Base-by-base conservation (phyloP, 1,284 basidiomycete species). In the Ustilago crameri region DNA sequence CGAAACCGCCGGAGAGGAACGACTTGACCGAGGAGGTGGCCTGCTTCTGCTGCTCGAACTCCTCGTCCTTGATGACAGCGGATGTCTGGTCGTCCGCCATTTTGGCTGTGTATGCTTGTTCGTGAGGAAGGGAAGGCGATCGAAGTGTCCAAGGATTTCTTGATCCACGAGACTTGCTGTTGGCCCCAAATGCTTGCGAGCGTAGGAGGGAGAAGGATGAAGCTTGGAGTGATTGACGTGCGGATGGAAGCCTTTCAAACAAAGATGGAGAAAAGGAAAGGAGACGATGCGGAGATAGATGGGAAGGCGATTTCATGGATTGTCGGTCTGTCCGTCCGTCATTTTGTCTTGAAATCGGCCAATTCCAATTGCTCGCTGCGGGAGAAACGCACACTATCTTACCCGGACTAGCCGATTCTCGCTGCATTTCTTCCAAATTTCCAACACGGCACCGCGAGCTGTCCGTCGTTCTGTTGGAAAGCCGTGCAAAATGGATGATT, bases 1-100 rank as follows among this genome's bases (percentile, higher is more conserved):
- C 95, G 78, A 93, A 91, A 41, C 95, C 95, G 76, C 95, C 95
- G 4, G 80, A 81, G 46, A 82, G 59, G 77, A 82, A 82, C 17
- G 80, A 82, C 73, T 82, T 82, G 69, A 79, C 40, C 15, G 81
- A 71, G n/a, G 74, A 71, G 38, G 78, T 77, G 23, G 75, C 65
- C 35, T 76, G 69, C 55, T 75, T 76, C 65, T 78, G 70, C 38
- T 67, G 56, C 55, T 76, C 74, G 54, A 76, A 74, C 54, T 74
- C 62, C 49, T 70, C 60, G 46, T 73, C 65, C 62, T 62, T 61
- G 56, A 76, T 58, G 20, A 53, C 74, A 27, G 71, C 61, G 34
- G 73, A 64, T 24, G 70, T 53, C 52, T 76, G 60, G 45, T 78
- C 76, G 75, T 78, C 73, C 17, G 75, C 75, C 76, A 78, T 78